Percentiles rank a stretch among this genome's conserved stretches.
These are phyloP conservation scores for Phytophthora meadii DNA, from an alignment of 352 stramenopile genomes.

Conservation along the genomic window DNA sequence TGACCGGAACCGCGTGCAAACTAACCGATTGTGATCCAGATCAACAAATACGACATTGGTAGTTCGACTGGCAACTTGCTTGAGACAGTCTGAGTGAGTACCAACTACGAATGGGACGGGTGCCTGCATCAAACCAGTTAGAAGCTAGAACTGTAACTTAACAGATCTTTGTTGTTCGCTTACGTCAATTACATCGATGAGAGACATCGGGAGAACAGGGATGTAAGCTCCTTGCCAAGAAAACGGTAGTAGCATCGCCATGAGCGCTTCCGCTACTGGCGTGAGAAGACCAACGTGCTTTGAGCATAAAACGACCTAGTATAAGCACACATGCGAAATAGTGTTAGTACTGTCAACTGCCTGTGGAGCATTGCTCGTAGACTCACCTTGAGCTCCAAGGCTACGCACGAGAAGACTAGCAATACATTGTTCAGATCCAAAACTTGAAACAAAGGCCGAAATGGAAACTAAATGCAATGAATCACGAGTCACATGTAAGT, in stretches of 20 bases:
- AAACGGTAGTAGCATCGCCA: conserved; percentile 94
- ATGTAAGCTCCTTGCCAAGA: conserved; percentile 96
- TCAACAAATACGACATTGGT: conserved; percentile 94
- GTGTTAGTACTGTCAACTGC: too few species aligned
- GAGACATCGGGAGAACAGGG: conserved; percentile 90
- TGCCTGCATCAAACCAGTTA: conserved; percentile 47
- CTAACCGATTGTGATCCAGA: conserved; percentile 91
- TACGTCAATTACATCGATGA: conserved; percentile 95
- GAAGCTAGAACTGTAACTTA: not conserved
- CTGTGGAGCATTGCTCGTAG: too few species aligned
- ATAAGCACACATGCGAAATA: not conserved
- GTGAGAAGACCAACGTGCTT: conserved; percentile 91
- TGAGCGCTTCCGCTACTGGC: conserved; percentile 91
- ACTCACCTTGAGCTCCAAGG: conserved; percentile 89
- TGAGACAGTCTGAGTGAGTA: conserved; percentile 85
- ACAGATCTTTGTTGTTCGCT: conserved; percentile 10
- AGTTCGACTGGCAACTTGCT: conserved; percentile 62
- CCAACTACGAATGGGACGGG: conserved; percentile 96
- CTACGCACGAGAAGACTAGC: conserved; percentile 89
- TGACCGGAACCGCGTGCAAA: conserved; percentile 1
- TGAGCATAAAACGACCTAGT: conserved; percentile 92
- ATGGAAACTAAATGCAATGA: conserved; percentile 80
- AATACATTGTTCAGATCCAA: conserved; percentile 94
- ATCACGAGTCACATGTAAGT: not conserved
- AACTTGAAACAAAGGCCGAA: conserved; percentile 92